Evolutionary conservation across 805 yeast genomes (phyloP).

Genomic region (Tetrapisispora nanseiensis): DNA sequence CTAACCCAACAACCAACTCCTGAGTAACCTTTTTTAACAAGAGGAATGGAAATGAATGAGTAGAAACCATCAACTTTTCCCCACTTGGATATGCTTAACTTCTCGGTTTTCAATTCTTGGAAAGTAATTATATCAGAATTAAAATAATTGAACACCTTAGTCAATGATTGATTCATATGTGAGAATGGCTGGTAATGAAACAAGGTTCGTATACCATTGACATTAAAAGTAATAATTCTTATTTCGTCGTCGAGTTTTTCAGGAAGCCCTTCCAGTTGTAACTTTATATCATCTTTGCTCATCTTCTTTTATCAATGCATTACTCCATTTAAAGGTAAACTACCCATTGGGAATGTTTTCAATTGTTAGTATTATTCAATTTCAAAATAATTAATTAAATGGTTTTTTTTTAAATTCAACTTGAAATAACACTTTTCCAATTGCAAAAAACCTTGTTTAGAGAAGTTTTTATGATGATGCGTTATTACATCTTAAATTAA

Average conservation of each 20-base stretch:
- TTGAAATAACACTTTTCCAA: too few relatives aligned
- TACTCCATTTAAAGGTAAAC: too few relatives aligned
- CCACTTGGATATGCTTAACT: conserved; percentile 37
- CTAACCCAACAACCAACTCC: conserved; percentile 84
- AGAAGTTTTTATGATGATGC: background rate
- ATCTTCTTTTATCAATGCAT: background rate
- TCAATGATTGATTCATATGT: conserved; percentile 28
- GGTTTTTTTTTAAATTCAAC: too few relatives aligned
- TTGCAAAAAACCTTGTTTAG: too few relatives aligned
- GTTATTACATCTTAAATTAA: background rate
- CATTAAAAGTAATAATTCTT: conserved; percentile 66
- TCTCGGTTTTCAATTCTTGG: conserved; percentile 71
- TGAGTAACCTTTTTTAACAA: conserved; percentile 67
- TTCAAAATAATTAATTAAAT: too few relatives aligned
- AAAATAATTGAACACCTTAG: conserved; percentile 40
- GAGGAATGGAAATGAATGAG: conserved; percentile 62
- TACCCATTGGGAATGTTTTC: too few relatives aligned
- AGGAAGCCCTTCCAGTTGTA: background rate
- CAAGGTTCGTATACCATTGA: conserved; percentile 74
- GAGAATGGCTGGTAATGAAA: conserved; percentile 83
- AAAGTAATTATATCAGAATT: conserved; percentile 71
- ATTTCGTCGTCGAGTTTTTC: conserved; percentile 10
- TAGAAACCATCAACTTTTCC: conserved; percentile 47
- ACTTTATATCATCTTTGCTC: background rate
- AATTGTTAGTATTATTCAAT: too few relatives aligned